A percentile compares a stretch with the other conserved stretches of the same genome.
Conservation (phyloP, 805 yeast species). For the Candida caryicola region DNA sequence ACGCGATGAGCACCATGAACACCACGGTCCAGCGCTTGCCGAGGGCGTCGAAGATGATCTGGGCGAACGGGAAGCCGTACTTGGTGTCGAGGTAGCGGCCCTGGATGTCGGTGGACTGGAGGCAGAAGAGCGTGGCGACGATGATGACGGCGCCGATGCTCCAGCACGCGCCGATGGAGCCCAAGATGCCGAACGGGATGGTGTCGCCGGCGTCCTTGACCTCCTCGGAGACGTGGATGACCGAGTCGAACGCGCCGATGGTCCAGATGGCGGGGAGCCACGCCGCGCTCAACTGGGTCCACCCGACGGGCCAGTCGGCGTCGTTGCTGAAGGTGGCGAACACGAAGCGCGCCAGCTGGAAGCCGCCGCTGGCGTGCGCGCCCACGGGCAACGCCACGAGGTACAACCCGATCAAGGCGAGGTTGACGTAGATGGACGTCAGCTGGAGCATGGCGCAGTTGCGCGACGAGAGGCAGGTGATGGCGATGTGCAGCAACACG, state of each 20-base stretch:
- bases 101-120: constrained; percentile 26
- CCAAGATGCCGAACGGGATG: constrained; percentile 39
- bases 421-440: constrained; percentile 22
- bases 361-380: constrained; percentile 28
- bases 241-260: constrained; percentile 40
- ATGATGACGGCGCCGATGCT: constrained; percentile 33
- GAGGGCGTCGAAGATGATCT: constrained; percentile 39
- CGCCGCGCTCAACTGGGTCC: constrained; percentile 25
- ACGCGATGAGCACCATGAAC: constrained; percentile 31
- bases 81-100: constrained; percentile 23
- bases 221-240: constrained; percentile 43
- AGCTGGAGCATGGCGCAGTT: constrained; percentile 26
- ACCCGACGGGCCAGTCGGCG: constrained; percentile 27
- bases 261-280: constrained; percentile 39
- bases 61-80: constrained; percentile 41
- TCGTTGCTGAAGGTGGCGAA: constrained; percentile 21
- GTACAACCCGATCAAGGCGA: constrained; percentile 20
- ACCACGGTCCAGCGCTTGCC: constrained; percentile 34
- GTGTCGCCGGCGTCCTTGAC: constrained; percentile 39
- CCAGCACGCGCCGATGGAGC: constrained; percentile 31
- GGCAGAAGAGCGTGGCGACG: constrained; percentile 37
- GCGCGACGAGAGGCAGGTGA: constrained; percentile 24
- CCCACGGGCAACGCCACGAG: constrained; percentile 32
- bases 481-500: constrained; percentile 20
- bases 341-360: constrained; percentile 27